Evolutionary conservation across 768 basidiomycete genomes (phyloP).

Genomic region (Tylopilus cervinicoccineus): DNA sequence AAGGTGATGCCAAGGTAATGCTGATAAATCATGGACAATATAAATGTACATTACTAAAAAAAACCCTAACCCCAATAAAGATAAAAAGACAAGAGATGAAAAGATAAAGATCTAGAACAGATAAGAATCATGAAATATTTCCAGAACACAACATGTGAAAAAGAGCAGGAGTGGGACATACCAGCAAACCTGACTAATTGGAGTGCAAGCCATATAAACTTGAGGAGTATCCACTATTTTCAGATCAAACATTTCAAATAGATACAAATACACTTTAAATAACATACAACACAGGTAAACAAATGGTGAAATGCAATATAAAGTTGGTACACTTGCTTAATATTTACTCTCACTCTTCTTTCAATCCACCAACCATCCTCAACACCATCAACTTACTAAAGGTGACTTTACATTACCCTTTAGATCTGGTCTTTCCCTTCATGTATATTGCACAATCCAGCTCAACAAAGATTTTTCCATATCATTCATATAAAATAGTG

Average conservation of each 20-base stretch:
- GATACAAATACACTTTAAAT: background rate
- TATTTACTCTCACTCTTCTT: background rate
- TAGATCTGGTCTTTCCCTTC: background rate
- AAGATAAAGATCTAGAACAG: too few relatives aligned
- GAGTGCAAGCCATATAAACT: too few relatives aligned
- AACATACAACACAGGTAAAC: conserved; percentile 14
- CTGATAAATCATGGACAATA: too few relatives aligned
- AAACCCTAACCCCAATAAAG: too few relatives aligned
- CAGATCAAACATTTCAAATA: background rate
- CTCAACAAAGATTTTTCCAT: background rate
- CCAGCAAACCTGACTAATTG: too few relatives aligned
- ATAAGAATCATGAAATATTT: too few relatives aligned
- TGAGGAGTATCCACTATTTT: background rate
- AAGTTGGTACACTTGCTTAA: background rate
- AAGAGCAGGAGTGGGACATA: too few relatives aligned
- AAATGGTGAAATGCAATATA: conserved; percentile 8
- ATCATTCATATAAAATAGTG: background rate
- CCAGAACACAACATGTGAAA: too few relatives aligned
- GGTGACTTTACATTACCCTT: background rate
- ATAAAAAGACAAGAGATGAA: too few relatives aligned
- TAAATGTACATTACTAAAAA: too few relatives aligned
- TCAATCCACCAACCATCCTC: background rate
- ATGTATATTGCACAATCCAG: background rate
- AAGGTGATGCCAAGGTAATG: too few relatives aligned
- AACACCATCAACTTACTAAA: background rate